phyloP scores from a whole-genome alignment of 2,329 filamentous ascomycete genomes.

The Penicillium expansum region DNA sequence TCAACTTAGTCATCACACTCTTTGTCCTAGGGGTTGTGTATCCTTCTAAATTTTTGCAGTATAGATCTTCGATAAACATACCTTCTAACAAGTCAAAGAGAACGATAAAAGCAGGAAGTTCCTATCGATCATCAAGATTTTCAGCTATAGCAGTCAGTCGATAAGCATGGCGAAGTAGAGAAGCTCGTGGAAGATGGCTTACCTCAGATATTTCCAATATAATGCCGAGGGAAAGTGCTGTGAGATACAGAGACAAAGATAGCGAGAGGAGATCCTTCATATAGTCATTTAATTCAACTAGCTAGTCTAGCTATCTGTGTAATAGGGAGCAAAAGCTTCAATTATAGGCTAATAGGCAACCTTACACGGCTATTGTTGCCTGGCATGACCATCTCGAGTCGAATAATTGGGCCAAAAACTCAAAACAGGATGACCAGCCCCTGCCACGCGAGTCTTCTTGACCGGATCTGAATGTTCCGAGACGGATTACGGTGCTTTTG shows the following conservation, averaged over 20 bases:
- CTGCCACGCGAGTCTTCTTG: not conserved
- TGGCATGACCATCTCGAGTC: not conserved
- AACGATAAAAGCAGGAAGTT: not conserved
- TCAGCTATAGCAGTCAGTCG: not conserved
- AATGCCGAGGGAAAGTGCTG: not conserved
- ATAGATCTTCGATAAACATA: not conserved
- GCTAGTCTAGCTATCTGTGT: not conserved
- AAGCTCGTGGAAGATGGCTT: not conserved
- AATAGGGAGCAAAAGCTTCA: not conserved
- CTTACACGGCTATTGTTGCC: not conserved
- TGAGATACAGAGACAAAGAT: not conserved
- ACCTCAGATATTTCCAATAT: not conserved
- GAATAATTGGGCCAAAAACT: not conserved
- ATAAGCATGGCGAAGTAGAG: not conserved
- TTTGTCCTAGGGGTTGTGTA: too few species aligned
- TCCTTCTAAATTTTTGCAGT: not conserved
- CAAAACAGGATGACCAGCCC: not conserved
- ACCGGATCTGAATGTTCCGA: not conserved
- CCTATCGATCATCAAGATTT: not conserved
- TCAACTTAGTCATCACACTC: not conserved
- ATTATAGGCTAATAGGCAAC: too few species aligned
- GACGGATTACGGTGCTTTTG: not conserved
- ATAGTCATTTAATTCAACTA: not conserved
- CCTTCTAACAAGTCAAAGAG: not conserved
- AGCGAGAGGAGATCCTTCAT: not conserved